Conservation (phyloP, 169 alveolate genomes). For the Eimeria zaria region DNA sequence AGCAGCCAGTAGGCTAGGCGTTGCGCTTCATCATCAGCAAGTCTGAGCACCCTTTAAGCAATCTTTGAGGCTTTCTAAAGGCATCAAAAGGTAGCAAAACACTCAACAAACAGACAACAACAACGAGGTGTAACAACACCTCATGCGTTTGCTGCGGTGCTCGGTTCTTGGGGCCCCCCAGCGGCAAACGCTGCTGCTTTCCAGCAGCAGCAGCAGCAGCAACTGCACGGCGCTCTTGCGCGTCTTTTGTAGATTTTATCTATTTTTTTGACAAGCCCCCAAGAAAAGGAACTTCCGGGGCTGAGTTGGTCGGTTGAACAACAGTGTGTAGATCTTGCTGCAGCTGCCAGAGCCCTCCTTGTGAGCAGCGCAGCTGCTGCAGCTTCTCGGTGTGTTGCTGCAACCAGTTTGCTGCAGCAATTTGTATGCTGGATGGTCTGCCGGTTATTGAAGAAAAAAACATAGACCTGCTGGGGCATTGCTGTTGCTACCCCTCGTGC, state of each 20-base stretch:
- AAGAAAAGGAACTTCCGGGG: neutral
- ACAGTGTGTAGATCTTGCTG: neutral
- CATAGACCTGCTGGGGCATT: neutral
- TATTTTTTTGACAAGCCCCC: conserved; percentile 12
- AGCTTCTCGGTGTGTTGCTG: neutral
- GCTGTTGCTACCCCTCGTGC: neutral
- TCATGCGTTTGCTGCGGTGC: neutral
- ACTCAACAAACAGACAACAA: neutral
- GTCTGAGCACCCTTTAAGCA: too few relatives aligned
- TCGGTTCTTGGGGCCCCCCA: conserved; percentile 15
- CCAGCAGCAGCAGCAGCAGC: neutral
- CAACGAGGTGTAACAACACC: neutral
- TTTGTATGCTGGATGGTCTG: neutral
- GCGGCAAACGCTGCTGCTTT: conserved; percentile 15
- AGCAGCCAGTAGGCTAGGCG: neutral
- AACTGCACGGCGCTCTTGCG: neutral
- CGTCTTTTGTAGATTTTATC: neutral
- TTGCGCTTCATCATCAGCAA: neutral
- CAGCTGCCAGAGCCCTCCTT: neutral
- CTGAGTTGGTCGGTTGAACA: neutral
- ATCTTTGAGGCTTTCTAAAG: neutral
- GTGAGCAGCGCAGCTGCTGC: neutral
- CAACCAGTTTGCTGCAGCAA: neutral
- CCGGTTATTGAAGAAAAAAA: neutral
- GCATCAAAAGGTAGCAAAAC: neutral